Percentiles rank a stretch among this genome's conserved stretches.
phyloP scores from a whole-genome alignment of 129 eudicot genomes.

The Calendula officinalis region DNA sequence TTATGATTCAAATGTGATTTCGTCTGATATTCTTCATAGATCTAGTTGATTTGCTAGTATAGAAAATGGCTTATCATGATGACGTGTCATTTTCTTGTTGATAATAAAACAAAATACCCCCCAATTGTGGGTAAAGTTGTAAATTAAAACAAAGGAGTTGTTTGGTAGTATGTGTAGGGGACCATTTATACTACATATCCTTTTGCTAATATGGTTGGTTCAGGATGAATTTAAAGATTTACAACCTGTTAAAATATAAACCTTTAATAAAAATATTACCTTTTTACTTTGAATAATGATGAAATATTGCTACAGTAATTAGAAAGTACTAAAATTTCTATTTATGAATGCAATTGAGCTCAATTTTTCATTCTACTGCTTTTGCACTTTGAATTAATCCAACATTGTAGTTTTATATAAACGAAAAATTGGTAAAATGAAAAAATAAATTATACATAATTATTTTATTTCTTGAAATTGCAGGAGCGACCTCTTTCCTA shows the following conservation, averaged over 20 bases:
- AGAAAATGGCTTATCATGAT: slow-evolving; percentile 8
- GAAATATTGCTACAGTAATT: neutral
- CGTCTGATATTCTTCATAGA: slow-evolving; percentile 19
- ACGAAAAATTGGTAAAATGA: no score
- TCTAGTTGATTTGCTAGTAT: slow-evolving; percentile 13
- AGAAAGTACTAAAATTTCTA: no score
- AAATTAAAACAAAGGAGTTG: slow-evolving; percentile 20
- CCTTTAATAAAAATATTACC: neutral
- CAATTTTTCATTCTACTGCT: neutral
- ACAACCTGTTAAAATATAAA: slow-evolving; percentile 14
- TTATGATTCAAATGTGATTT: slow-evolving; percentile 19
- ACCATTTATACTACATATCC: slow-evolving; percentile 14
- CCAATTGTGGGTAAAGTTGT: slow-evolving; percentile 19
- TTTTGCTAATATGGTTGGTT: slow-evolving; percentile 23
- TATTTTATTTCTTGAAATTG: neutral
- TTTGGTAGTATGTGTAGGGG: slow-evolving; percentile 25
- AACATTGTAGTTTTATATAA: no score
- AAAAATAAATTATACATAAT: no score
- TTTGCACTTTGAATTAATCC: neutral
- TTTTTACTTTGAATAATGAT: neutral
- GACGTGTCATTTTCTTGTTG: neutral
- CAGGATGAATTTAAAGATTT: slow-evolving; percentile 23
- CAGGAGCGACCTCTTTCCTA: slow-evolving; percentile 90
- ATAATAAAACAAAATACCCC: slow-evolving; percentile 17
- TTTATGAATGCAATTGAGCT: no score